A percentile compares a stretch with the other conserved stretches of the same genome.
These are phyloP conservation scores for Meyerozyma carpophila DNA, from an alignment of 1,139 yeast genomes.

Conservation along the genomic window DNA sequence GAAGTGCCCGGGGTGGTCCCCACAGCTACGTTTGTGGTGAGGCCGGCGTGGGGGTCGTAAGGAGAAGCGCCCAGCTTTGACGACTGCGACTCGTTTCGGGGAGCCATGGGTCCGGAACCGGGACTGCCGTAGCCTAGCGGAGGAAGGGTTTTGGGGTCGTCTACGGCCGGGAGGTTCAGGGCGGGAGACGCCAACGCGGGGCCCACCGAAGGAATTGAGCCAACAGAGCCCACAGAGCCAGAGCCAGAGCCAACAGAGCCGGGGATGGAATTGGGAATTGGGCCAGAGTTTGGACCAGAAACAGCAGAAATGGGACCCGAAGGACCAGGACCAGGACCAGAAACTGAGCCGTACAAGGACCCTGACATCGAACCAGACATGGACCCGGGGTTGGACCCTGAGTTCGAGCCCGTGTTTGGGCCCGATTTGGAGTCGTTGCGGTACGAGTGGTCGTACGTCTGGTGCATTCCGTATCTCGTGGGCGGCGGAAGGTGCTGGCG, in stretches of 20 bases:
- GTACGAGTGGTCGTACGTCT: background rate
- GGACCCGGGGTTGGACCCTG: background rate
- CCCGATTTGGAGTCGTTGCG: background rate
- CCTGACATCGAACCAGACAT: background rate
- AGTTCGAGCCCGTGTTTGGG: no score
- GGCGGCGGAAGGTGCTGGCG: constrained; percentile 1
- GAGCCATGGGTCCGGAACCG: background rate
- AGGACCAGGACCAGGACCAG: background rate
- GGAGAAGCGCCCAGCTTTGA: background rate
- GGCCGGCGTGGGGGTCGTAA: background rate
- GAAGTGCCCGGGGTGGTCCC: background rate
- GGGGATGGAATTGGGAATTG: no score
- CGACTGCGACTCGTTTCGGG: background rate
- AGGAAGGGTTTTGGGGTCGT: background rate
- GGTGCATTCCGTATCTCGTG: background rate
- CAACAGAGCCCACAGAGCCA: no score
- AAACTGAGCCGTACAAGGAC: background rate
- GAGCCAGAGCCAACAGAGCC: no score
- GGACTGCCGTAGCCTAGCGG: constrained; percentile 1
- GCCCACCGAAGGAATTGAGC: no score
- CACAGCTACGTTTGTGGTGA: background rate
- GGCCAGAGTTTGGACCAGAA: background rate
- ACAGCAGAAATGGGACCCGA: background rate
- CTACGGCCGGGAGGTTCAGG: background rate
- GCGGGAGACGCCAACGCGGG: background rate